These are phyloP conservation scores for Hypericum androsaemum DNA, from an alignment of 345 rosid genomes.

Conservation along the genomic window DNA sequence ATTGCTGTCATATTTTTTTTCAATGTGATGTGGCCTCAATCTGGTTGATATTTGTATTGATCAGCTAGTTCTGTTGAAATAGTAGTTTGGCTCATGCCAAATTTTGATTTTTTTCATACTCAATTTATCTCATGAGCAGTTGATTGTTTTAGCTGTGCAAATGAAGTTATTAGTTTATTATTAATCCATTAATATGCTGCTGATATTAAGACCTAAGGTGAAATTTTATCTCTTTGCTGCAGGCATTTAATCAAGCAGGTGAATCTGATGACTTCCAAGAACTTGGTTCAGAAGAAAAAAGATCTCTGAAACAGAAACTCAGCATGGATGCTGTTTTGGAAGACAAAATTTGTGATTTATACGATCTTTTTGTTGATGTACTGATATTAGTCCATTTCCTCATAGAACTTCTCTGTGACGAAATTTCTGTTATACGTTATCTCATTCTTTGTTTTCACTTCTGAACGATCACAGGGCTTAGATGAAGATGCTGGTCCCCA, in stretches of 20 bases:
- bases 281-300: conserved; percentile 14
- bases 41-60: too few species aligned
- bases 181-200: not conserved
- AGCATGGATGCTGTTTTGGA: conserved; percentile 21
- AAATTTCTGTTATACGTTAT: not conserved
- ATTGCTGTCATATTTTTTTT: too few species aligned
- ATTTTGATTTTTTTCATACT: too few species aligned
- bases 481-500: conserved; percentile 36
- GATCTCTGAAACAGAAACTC: conserved; percentile 8
- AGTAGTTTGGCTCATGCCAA: too few species aligned
- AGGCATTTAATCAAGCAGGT: conserved; percentile 15
- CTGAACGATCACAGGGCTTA: conserved; percentile 24
- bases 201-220: not conserved
- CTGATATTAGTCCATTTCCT: not conserved
- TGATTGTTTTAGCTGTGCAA: not conserved
- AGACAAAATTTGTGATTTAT: conserved; percentile 35
- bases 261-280: conserved; percentile 15
- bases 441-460: not conserved
- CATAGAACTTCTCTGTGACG: not conserved
- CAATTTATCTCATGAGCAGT: too few species aligned
- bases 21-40: too few species aligned
- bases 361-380: conserved; percentile 30
- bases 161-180: not conserved
- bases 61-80: too few species aligned
- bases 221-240: conserved; percentile 5